These are phyloP conservation scores for Coriolopsis trogii DNA, from an alignment of 1,284 basidiomycete genomes.

Conservation along the genomic window DNA sequence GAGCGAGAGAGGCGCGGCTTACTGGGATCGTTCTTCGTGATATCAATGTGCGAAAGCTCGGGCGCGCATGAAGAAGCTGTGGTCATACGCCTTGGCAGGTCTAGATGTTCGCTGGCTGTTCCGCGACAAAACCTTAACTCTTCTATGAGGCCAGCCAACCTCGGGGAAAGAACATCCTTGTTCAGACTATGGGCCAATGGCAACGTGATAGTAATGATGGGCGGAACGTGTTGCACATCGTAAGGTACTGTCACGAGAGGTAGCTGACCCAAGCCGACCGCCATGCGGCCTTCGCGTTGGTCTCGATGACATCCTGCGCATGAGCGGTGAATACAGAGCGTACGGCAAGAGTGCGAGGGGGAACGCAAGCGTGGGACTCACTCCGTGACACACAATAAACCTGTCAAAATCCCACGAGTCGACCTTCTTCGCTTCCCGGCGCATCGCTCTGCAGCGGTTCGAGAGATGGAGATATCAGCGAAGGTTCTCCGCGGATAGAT, in stretches of 20 bases:
- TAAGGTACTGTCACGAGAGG: background rate
- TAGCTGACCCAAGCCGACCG: constrained; percentile 21
- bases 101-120: too few relatives aligned
- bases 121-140: too few relatives aligned
- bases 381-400: constrained; percentile 92
- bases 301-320: constrained; percentile 79
- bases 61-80: too few relatives aligned
- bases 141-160: too few relatives aligned
- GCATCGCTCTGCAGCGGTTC: constrained; percentile 60
- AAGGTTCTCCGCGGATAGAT: background rate
- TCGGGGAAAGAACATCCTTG: too few relatives aligned
- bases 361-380: constrained; percentile 40
- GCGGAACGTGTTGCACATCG: background rate
- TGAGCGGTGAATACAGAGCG: constrained; percentile 1
- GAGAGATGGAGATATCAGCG: too few relatives aligned
- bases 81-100: too few relatives aligned
- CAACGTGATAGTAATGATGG: too few relatives aligned
- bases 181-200: too few relatives aligned
- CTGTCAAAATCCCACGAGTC: constrained; percentile 84
- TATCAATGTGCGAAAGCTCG: too few relatives aligned
- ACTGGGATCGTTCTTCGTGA: too few relatives aligned
- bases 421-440: constrained; percentile 70
- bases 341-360: background rate
- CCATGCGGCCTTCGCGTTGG: constrained; percentile 74
- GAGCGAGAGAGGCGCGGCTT: too few relatives aligned